Percentiles rank a stretch among this genome's conserved stretches.
phyloP scores from a whole-genome alignment of 352 stramenopile species.

The Phytopythium mirpurense region DNA sequence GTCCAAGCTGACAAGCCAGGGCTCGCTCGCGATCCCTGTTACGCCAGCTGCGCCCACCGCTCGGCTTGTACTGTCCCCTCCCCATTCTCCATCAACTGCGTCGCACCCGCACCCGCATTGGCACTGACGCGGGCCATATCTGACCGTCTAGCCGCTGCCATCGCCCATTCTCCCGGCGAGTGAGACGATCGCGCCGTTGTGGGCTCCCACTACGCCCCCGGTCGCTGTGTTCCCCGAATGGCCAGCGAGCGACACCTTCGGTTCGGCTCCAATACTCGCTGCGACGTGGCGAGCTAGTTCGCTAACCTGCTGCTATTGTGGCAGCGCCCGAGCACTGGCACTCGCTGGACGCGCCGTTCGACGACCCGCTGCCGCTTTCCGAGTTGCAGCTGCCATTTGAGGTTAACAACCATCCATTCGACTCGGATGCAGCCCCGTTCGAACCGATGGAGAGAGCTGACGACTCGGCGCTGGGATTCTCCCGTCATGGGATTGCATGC shows the following conservation, averaged over 20 bases:
- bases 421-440: too few relatives aligned
- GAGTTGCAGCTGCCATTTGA: constrained; percentile 26
- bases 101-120: too few relatives aligned
- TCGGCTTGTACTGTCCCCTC: neutral
- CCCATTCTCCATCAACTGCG: too few relatives aligned
- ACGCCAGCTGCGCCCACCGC: constrained; percentile 2
- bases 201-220: constrained; percentile 23
- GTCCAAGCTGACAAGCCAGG: constrained; percentile 29
- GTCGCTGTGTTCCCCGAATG: constrained; percentile 60
- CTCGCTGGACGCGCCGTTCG: constrained; percentile 29
- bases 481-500: too few relatives aligned
- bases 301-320: neutral
- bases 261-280: constrained; percentile 3
- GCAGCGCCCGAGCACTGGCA: constrained; percentile 47
- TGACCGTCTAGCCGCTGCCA: constrained; percentile 13
- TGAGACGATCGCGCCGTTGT: constrained; percentile 36
- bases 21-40: constrained; percentile 10
- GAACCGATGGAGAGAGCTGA: too few relatives aligned
- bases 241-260: constrained; percentile 23
- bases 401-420: too few relatives aligned
- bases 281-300: neutral
- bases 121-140: neutral
- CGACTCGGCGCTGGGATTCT: neutral
- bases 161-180: constrained; percentile 17
- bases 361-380: constrained; percentile 28